A percentile compares a stretch with the other conserved stretches of the same genome.
Conservation (phyloP, 192 early-diverging fungal species). For the Rhizophagus prolifer region DNA sequence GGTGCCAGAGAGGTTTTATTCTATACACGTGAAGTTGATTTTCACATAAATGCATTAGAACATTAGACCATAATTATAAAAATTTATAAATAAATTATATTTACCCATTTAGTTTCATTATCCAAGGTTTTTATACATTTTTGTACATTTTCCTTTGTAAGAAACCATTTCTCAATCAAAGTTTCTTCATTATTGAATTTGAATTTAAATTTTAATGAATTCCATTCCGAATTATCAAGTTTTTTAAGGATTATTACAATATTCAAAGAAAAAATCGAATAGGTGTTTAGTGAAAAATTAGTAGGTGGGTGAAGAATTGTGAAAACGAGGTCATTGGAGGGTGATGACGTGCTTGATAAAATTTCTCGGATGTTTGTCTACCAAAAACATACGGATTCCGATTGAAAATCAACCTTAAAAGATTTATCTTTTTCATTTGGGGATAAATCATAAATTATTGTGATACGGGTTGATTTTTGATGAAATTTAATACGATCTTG, state of each 20-base stretch:
- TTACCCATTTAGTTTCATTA: slow-evolving; percentile 6
- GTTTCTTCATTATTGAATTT: background rate
- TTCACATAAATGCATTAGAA: background rate
- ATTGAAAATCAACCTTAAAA: background rate
- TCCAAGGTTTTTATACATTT: background rate
- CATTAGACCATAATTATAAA: background rate
- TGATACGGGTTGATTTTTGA: background rate
- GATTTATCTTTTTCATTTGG: background rate
- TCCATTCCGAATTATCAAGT: slow-evolving; percentile 5
- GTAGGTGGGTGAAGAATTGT: background rate
- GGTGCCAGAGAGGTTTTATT: background rate
- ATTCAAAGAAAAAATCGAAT: slow-evolving; percentile 1
- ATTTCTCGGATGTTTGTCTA: background rate
- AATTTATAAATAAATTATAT: background rate
- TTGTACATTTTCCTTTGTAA: slow-evolving; percentile 11
- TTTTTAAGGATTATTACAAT: background rate
- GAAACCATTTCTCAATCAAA: background rate
- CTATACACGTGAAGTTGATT: background rate
- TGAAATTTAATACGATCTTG: background rate
- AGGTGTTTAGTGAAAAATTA: background rate
- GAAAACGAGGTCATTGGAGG: background rate
- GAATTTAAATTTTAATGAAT: background rate
- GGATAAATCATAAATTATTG: background rate
- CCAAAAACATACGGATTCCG: background rate
- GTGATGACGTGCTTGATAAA: background rate